Conservation (phyloP, 2,329 filamentous ascomycete genomes). For the Microcera coccophila region DNA sequence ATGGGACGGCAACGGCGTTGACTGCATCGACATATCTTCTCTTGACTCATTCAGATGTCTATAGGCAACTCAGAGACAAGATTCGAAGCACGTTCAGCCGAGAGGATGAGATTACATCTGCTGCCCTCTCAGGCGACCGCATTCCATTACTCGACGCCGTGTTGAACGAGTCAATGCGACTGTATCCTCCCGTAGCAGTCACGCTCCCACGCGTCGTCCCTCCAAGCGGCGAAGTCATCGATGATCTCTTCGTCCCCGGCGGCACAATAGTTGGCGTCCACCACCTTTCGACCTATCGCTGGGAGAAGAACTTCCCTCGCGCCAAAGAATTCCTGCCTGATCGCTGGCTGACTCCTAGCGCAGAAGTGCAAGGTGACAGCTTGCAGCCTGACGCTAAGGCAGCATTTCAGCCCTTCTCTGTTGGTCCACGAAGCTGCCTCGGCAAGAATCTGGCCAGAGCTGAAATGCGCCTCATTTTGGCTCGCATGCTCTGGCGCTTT, state of each 20-base stretch:
- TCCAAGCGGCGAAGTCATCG: conserved; percentile 8
- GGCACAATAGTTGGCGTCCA: conserved; percentile 17
- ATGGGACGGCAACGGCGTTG: conserved; percentile 16
- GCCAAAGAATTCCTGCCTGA: conserved; percentile 11
- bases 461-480: conserved; percentile 17
- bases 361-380: neutral
- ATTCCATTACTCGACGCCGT: conserved; percentile 15
- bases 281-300: conserved; percentile 14
- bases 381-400: conserved; percentile 4
- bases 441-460: conserved; percentile 19
- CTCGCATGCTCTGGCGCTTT: conserved; percentile 16
- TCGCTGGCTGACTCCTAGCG: conserved; percentile 8
- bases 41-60: conserved; percentile 4
- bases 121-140: conserved; percentile 2
- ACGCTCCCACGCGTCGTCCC: conserved; percentile 16
- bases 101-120: conserved; percentile 8
- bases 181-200: conserved; percentile 18
- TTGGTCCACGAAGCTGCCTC: conserved; percentile 15
- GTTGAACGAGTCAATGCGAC: conserved; percentile 14
- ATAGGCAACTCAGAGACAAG: conserved; percentile 1
- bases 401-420: conserved; percentile 17
- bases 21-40: conserved; percentile 11
- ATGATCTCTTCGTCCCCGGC: conserved; percentile 13
- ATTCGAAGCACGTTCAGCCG: conserved; percentile 6
- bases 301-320: conserved; percentile 8